Conservation (phyloP, 768 basidiomycete species). For the Boletus speciosus region DNA sequence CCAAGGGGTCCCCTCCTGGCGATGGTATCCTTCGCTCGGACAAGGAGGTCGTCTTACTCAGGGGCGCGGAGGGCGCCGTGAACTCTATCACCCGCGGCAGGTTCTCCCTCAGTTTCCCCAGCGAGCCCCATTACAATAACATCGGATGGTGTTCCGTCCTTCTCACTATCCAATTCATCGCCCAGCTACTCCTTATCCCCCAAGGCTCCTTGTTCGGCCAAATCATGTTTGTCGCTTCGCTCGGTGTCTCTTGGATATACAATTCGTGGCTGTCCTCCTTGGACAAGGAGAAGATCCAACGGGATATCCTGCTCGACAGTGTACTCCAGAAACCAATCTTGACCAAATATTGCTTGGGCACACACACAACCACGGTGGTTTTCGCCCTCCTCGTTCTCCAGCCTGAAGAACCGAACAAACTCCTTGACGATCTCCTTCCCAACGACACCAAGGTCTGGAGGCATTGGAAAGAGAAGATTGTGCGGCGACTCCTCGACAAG, state of each 20-base stretch:
- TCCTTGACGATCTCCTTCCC: conserved; percentile 25
- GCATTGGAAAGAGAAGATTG: conserved; percentile 21
- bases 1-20: conserved; percentile 25
- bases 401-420: conserved; percentile 17
- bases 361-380: conserved; percentile 25
- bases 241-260: conserved; percentile 35
- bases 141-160: conserved; percentile 32
- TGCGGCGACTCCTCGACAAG: conserved; percentile 11
- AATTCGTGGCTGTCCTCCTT: conserved; percentile 36
- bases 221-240: conserved; percentile 33
- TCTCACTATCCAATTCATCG: conserved; percentile 33
- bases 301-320: conserved; percentile 18
- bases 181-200: conserved; percentile 34
- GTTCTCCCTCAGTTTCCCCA: conserved; percentile 28
- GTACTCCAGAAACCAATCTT: conserved; percentile 23
- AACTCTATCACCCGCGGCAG: conserved; percentile 32
- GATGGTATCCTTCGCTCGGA: conserved; percentile 29
- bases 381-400: conserved; percentile 23
- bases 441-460: conserved; percentile 32
- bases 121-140: conserved; percentile 24
- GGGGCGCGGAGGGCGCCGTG: conserved; percentile 29
- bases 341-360: conserved; percentile 25
- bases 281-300: conserved; percentile 34
- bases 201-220: conserved; percentile 34
- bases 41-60: conserved; percentile 27